phyloP scores from a whole-genome alignment of 192 early-diverging fungal species.

The Gorgonomyces haynaldii region DNA sequence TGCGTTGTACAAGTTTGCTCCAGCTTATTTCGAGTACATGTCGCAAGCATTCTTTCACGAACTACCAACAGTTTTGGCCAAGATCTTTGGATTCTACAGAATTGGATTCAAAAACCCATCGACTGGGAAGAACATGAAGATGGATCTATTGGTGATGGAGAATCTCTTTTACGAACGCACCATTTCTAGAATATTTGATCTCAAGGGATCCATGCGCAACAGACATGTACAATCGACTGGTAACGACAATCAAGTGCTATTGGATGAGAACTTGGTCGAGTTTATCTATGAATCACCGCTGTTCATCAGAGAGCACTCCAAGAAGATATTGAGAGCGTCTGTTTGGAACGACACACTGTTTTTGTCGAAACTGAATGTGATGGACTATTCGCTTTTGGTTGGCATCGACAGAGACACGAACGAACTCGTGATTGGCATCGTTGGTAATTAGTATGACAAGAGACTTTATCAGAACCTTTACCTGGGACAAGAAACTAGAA shows the following conservation, averaged over 20 bases:
- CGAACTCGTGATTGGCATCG: slow-evolving; percentile 94
- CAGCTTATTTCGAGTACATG: slow-evolving; percentile 80
- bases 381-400: slow-evolving; percentile 96
- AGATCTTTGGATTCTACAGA: slow-evolving; percentile 87
- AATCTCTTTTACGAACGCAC: slow-evolving; percentile 80
- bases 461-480: slow-evolving; percentile 96
- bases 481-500: slow-evolving; percentile 98
- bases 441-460: slow-evolving; percentile 44
- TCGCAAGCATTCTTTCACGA: slow-evolving; percentile 67
- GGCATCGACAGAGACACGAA: slow-evolving; percentile 77
- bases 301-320: slow-evolving; percentile 83
- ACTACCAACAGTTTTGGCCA: slow-evolving; percentile 72
- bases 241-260: slow-evolving; percentile 68
- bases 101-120: slow-evolving; percentile 79
- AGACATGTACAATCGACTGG: slow-evolving; percentile 82
- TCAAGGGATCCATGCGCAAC: slow-evolving; percentile 93
- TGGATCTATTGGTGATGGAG: slow-evolving; percentile 93
- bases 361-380: slow-evolving; percentile 83
- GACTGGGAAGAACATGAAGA: slow-evolving; percentile 67
- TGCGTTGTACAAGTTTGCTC: slow-evolving; percentile 80
- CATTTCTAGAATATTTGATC: slow-evolving; percentile 62
- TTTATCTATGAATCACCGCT: slow-evolving; percentile 78
- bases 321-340: slow-evolving; percentile 69
- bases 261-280: slow-evolving; percentile 91
- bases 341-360: slow-evolving; percentile 92